Base-by-base conservation (phyloP, 768 basidiomycete species). In the Boletus huronensis region DNA sequence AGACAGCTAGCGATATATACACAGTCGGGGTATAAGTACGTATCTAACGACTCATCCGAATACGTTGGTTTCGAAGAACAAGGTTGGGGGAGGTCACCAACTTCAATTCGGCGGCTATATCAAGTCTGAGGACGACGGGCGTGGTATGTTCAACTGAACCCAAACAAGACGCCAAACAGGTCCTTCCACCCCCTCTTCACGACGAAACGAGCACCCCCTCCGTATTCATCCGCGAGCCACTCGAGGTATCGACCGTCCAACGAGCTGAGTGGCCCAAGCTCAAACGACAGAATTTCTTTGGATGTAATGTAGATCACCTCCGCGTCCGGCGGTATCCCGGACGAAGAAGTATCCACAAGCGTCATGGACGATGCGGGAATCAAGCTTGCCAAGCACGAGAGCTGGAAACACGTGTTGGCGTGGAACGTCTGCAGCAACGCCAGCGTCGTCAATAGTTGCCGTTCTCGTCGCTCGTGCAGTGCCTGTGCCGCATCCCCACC, bases 191-290 rank as follows among this genome's bases (percentile, higher is more conserved):
- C 73, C 17, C 77, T 65, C 55, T 68, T 72, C 38, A 80, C 76
- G 28, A 72, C 65, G 29, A 78, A 67, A 48, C 61, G 64, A 8
- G 60, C 57, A 0, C 78, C 77, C 2, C 75, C 75, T 4, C 77
- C 82, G 54, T 88, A 88, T 68, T 88, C 86, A 48, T 77, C 77
- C 1, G 77, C 81, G 17, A 93, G 73, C 88, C 88, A 92, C 65
- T 90, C 88, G 32, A 91, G 71, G 65, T 91, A 92, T 40, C 74
- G 76, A n/a, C 78, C 84, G 57, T 93, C 90, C 44, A 84, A 64
- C 5, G 75, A 72, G 63, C 90, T 93, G 54, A 90, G 70, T 7
- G 89, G 84, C 1, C 88, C 85, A 0, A 93, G 78, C 65, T 88
- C 88, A 44, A 93, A 84, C 14, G 81, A 74, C 11, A 82, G 50